Percentiles rank a stretch among this genome's conserved stretches.
These are phyloP conservation scores for Combretum micranthum DNA, from an alignment of 345 rosid species.

Conservation along the genomic window DNA sequence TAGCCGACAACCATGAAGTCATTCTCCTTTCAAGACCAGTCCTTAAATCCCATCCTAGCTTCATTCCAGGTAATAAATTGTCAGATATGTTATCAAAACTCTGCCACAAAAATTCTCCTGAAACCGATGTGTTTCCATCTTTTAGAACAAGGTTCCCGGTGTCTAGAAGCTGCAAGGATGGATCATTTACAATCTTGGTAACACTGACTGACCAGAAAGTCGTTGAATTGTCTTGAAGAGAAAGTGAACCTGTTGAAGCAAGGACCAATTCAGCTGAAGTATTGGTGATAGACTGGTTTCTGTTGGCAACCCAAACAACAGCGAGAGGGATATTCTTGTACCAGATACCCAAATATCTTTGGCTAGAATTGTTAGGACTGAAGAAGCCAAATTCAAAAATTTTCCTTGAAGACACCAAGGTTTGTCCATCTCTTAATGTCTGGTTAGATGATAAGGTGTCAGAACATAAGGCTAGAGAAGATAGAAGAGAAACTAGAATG, in stretches of 20 bases:
- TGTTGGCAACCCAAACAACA: slow-evolving; percentile 22
- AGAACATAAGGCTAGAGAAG: not conserved
- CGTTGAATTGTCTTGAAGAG: not conserved
- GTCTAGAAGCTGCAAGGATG: slow-evolving; percentile 21
- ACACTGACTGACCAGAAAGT: slow-evolving; percentile 10
- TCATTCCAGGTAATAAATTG: slow-evolving; percentile 27
- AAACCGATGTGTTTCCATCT: not conserved
- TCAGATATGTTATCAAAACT: slow-evolving; percentile 26
- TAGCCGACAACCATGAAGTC: slow-evolving; percentile 18
- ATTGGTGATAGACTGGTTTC: slow-evolving; percentile 15
- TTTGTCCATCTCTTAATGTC: slow-evolving; percentile 11
- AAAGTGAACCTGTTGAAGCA: slow-evolving; percentile 5
- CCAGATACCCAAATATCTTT: slow-evolving; percentile 22
- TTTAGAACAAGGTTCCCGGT: slow-evolving; percentile 25
- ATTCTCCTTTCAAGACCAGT: slow-evolving; percentile 16
- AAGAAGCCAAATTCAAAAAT: slow-evolving; percentile 23
- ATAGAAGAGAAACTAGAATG: not conserved
- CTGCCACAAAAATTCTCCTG: slow-evolving; percentile 20
- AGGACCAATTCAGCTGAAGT: slow-evolving; percentile 13
- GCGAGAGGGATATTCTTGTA: slow-evolving; percentile 13
- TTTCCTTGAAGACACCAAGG: slow-evolving; percentile 12
- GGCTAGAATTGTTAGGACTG: slow-evolving; percentile 2
- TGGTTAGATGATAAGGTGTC: slow-evolving; percentile 11
- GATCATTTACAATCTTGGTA: not conserved
- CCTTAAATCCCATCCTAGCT: slow-evolving; percentile 22